Evolutionary conservation across 2,329 filamentous ascomycete genomes (phyloP), one percentile per base, ranked within the genome.

Genomic region (Ophiostoma sp.): DNA sequence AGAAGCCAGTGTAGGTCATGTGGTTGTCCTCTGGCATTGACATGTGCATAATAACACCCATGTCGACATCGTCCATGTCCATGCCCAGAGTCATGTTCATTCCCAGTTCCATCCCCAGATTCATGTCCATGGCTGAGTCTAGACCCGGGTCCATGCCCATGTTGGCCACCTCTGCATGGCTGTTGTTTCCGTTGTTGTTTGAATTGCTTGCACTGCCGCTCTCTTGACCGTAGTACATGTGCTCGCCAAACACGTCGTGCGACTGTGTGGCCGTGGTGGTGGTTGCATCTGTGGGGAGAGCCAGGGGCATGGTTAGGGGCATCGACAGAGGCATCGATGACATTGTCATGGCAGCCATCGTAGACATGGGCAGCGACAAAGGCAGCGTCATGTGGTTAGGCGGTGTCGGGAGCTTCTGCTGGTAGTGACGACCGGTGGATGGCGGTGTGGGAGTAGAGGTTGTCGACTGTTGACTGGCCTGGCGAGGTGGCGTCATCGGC

Each of bases 231-330:
- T 69, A 52, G 66, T 69, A 69, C 66, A 69, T 50, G 45, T 50
- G 64, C 25, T 36, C 66, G 19, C 66, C 66, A 69, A 52, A 69
- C 45, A 55, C 4, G 45, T 52, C 45, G 66, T 69, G 45, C 19
- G 66, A 69, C 66, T 31, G 45, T 69, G 45, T 39, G 31, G 57
- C n/a, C 36, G 64, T 15, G 25, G 4, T 19, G 5, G 48, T 45
- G 3, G 6, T 19, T 12, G 48, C 25, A 12, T 59, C 52, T 39
- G 68, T 59, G 48, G 31, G 50, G 31, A 59, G 50, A 28, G 25
- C 5, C 33, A 45, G 36, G 31, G 68, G 31, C 66, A 52, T 50
- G 66, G 42, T 4, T 6, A 66, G 15, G 22, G 63, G 36, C 61
- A 39, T 22, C 19, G 59, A 22, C 33, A 39, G 19, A n/a, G 59